Base-by-base conservation (phyloP, 108 stramenopile genomes). In the Nitzschia sp. region DNA sequence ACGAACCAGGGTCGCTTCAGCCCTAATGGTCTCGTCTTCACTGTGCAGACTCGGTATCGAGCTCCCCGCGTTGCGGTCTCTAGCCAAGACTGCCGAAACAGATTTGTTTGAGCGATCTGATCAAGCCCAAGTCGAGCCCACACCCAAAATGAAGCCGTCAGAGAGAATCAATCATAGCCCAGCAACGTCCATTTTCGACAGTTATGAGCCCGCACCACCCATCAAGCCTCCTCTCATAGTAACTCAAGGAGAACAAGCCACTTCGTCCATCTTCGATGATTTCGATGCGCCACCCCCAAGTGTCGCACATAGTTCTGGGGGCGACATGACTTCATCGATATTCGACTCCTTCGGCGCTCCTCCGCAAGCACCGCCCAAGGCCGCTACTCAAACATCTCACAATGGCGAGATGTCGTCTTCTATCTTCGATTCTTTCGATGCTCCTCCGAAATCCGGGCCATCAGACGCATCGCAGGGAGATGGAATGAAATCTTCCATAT, bases 11-110 rank as follows among this genome's bases (percentile, higher is more conserved):
- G 81, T 84, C 66, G 78, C 87, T 22, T 79, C 85, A 15, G 68
- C 83, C 31, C 48, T 93, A 25, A 32, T 73, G 56, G 77, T 89
- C 29, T 79, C 85, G 26, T 61, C 75, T 34, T 73, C 82, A 8
- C 62, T 90, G 31, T 77, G 54, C 9, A 66, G 77, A 3, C 45
- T 84, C 41, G 92, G 92, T 2, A 80, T 89, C 34, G 89, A 90
- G 31, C 35, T 93, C 15, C 83, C 88, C 21, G 76, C 82, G 0
- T 63, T 83, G 31, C 72, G 75, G 28, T 62, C 63, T 31, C 66
- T 85, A 27, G 32, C 66, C 45, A 53, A 85, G 28, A 30, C 62
- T 57, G 41, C 30, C 3, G 50, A 60, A 25, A 74, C 67, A 28
- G 68, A 62, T 52, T 55, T 64, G 29, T 34, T 31, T 15, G 68